phyloP scores from a whole-genome alignment of 108 stramenopile species.

The Nitzschia inconspicua region DNA sequence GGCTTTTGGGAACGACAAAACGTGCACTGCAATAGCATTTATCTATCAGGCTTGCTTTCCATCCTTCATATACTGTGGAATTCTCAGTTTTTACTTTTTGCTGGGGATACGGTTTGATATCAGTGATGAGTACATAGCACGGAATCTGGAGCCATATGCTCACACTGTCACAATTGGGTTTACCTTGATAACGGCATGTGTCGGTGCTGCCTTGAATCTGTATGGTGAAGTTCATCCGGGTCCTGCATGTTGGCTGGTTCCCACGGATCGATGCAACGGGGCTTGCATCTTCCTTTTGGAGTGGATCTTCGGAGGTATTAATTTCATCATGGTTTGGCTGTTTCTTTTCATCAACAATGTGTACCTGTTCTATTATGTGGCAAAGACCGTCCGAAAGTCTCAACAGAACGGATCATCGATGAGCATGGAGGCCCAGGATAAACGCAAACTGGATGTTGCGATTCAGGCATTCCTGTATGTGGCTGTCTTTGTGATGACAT shows the following conservation, averaged over 20 bases:
- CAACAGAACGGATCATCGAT: too few species aligned
- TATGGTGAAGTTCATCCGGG: neutral
- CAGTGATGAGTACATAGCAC: neutral
- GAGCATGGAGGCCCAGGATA: too few species aligned
- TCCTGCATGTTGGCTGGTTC: neutral
- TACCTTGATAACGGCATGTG: neutral
- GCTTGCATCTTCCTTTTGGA: too few species aligned
- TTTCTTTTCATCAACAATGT: too few species aligned
- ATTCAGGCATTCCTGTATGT: neutral
- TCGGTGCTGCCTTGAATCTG: too few species aligned
- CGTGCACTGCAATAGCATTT: neutral
- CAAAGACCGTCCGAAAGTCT: too few species aligned
- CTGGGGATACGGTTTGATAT: neutral
- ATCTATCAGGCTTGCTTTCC: neutral
- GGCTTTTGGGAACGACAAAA: neutral
- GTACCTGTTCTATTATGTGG: too few species aligned
- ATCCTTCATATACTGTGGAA: neutral
- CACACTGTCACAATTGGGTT: neutral
- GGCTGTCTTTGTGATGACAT: neutral
- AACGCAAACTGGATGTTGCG: too few species aligned
- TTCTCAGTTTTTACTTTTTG: neutral
- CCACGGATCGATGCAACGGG: too few species aligned
- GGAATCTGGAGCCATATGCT: neutral
- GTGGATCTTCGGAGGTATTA: too few species aligned
- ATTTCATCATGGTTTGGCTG: too few species aligned